A percentile compares a stretch with the other conserved stretches of the same genome.
These are phyloP conservation scores for Sphagnum tenellum DNA, from an alignment of 225 moss, liverwort and hornwort species.

Conservation along the genomic window DNA sequence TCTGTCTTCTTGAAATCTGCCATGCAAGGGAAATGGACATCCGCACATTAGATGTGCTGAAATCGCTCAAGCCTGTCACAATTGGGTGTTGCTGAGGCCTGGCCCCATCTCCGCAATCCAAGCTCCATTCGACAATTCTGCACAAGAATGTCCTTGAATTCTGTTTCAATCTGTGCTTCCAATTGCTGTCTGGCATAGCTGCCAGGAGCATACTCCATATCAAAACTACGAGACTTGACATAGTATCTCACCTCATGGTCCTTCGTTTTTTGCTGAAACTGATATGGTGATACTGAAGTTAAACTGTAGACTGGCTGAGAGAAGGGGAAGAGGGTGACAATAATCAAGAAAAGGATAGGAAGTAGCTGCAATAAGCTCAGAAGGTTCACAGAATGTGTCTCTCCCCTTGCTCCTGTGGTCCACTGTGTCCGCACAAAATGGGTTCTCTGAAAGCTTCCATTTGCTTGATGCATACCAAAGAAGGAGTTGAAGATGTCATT, in stretches of 20 bases:
- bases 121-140: constrained; percentile 97
- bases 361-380: constrained; percentile 81
- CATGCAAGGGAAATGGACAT: too few relatives aligned
- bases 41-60: constrained; percentile 13
- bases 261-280: constrained; percentile 69
- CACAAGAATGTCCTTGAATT: constrained; percentile 83
- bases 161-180: constrained; percentile 80
- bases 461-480: constrained; percentile 87
- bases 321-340: constrained; percentile 89
- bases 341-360: constrained; percentile 83
- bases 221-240: constrained; percentile 75
- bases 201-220: constrained; percentile 73
- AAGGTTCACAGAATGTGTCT: constrained; percentile 43
- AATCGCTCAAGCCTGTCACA: constrained; percentile 88
- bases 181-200: constrained; percentile 67
- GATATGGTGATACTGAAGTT: constrained; percentile 71
- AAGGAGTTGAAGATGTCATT: constrained; percentile 99
- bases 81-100: constrained; percentile 65
- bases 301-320: constrained; percentile 85
- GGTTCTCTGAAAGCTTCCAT: constrained; percentile 63
- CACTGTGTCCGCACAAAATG: constrained; percentile 55
- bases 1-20: too few relatives aligned
- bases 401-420: constrained; percentile 31
- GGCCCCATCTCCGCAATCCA: constrained; percentile 78
- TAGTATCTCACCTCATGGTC: constrained; percentile 76